Evolutionary conservation across 1,284 basidiomycete species (phyloP), one percentile per base, ranked within the genome.

Genomic region (Coniferiporia sulphurascens): DNA sequence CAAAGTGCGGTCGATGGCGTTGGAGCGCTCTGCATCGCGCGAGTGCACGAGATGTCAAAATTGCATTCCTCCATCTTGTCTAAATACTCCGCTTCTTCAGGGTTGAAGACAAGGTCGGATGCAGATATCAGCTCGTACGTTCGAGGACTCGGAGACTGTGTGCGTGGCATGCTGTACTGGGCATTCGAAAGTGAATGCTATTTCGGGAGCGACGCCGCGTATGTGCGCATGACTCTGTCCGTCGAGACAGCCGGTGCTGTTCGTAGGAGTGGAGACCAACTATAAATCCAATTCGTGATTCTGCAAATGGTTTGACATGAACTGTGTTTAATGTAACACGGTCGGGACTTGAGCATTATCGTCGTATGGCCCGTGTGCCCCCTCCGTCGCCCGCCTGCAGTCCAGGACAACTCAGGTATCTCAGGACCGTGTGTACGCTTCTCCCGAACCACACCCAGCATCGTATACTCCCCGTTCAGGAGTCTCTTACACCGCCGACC

Each of bases 161-260:
- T 61, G 7, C 49, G 45, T 7, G 59, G 59, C n/a, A 35, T 56
- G 21, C 21, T 61, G 21, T 27, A 56, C 15, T 61, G 59, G 59
- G 35, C 34, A 9, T 61, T 52, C 38, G 59, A 61, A 44, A 52
- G 49, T 44, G 54, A 53, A 34, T 44, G 55, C 12, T 61, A 56
- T 32, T 61, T 56, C 27, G 59, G 58, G 5, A 13, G 44, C 17
- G 35, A 54, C 36, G 58, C 38, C 3, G 22, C 32, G 13, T 54
- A 49, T 32, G 48, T 56, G 10, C 55, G 46, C 21, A 43, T 48
- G 46, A 59, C 58, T 5, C 10, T 57, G 48, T 3, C 48, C 13
- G n/a, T 57, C 48, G 49, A 50, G 34, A 27, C 27, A 12, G 21
- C n/a, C 17, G 48, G 38, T 10, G 36, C 22, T 19, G 38, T n/a